Conservation (phyloP, 257 asterid species). For the Paraleonurus japonicus region DNA sequence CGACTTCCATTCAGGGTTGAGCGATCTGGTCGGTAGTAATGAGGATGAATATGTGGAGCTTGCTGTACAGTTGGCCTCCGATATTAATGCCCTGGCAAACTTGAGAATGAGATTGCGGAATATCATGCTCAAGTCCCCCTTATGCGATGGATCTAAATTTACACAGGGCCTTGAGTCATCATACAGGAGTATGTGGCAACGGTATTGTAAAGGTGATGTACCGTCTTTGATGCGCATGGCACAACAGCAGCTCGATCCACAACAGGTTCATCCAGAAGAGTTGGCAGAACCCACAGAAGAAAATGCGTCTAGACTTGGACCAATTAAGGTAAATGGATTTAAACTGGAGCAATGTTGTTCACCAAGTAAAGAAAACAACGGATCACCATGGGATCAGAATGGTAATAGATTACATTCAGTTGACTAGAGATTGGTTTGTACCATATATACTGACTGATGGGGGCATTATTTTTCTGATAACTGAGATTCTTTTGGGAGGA, state of each 20-base stretch:
- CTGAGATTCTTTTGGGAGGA: neutral
- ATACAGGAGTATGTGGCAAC: constrained; percentile 76
- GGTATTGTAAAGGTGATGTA: constrained; percentile 77
- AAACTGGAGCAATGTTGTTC: constrained; percentile 35
- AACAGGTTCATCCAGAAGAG: constrained; percentile 37
- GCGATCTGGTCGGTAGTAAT: constrained; percentile 64
- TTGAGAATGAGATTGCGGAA: constrained; percentile 72
- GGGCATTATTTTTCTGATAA: neutral
- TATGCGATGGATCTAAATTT: constrained; percentile 75
- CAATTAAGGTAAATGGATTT: constrained; percentile 59
- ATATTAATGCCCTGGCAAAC: constrained; percentile 66
- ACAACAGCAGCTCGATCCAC: constrained; percentile 24
- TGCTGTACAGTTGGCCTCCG: constrained; percentile 73
- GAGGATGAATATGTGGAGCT: constrained; percentile 83
- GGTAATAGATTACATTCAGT: neutral
- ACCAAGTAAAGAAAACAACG: constrained; percentile 31
- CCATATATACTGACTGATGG: neutral
- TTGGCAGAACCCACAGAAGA: constrained; percentile 32
- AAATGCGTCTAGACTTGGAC: constrained; percentile 16
- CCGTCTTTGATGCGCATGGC: constrained; percentile 74
- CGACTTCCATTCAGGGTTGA: constrained; percentile 53
- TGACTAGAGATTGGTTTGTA: constrained; percentile 12
- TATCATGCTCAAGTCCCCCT: constrained; percentile 85
- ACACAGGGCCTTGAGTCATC: constrained; percentile 60
- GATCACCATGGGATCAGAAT: constrained; percentile 29